phyloP scores from a whole-genome alignment of 345 rosid genomes.

The Atalantia buxifolia region DNA sequence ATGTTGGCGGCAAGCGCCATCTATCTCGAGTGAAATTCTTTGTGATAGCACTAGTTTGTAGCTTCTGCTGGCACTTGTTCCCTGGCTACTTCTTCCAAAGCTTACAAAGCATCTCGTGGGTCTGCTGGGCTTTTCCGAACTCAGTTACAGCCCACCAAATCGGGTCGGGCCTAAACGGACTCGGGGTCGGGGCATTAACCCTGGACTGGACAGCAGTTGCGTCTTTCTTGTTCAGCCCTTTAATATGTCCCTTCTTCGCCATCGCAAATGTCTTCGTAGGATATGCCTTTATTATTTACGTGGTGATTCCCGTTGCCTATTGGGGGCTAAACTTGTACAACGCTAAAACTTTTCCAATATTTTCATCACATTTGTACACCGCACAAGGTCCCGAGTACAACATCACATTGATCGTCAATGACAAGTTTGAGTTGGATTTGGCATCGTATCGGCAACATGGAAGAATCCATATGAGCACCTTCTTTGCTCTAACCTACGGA shows the following conservation, averaged over 20 bases:
- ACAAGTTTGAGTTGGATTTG: conserved; percentile 32
- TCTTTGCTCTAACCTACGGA: conserved; percentile 45
- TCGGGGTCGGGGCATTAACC: conserved; percentile 36
- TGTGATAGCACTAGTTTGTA: conserved; percentile 29
- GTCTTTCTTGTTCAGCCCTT: conserved; percentile 40
- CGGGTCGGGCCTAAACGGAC: conserved; percentile 40
- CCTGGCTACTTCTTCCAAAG: conserved; percentile 43
- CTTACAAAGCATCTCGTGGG: conserved; percentile 35
- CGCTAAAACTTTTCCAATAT: conserved; percentile 36
- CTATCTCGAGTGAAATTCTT: conserved; percentile 40
- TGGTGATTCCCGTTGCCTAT: conserved; percentile 30
- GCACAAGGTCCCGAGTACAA: conserved; percentile 27
- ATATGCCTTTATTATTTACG: conserved; percentile 26
- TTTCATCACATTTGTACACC: conserved; percentile 34
- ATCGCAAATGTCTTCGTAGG: conserved; percentile 39
- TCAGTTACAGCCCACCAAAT: conserved; percentile 42
- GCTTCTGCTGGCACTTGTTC: conserved; percentile 38
- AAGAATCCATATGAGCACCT: conserved; percentile 36
- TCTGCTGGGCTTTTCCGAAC: conserved; percentile 39
- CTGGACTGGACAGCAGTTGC: conserved; percentile 44
- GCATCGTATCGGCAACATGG: conserved; percentile 20
- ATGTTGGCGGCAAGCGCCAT: conserved; percentile 17
- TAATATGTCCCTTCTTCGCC: conserved; percentile 40
- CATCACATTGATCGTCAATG: conserved; percentile 23
- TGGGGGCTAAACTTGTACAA: conserved; percentile 34